Percentiles rank a stretch among this genome's conserved stretches.
phyloP scores from a whole-genome alignment of 2,329 filamentous ascomycete genomes.

The Rhexocercosporidium sp. region DNA sequence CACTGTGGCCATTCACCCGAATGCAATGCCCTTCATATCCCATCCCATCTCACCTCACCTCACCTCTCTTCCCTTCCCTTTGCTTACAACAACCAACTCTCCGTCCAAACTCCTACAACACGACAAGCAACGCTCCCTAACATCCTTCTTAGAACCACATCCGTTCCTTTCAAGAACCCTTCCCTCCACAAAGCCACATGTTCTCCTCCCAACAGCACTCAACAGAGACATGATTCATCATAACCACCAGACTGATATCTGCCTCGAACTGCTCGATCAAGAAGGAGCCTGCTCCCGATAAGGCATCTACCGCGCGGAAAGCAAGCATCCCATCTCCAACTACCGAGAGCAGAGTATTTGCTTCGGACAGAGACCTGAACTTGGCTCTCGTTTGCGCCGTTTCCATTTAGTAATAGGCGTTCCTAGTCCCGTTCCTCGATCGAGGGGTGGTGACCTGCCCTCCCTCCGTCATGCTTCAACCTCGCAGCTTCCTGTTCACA shows the following conservation, averaged over 20 bases:
- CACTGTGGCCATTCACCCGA: background rate
- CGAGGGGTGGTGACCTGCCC: conserved; percentile 3
- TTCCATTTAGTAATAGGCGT: conserved; percentile 18
- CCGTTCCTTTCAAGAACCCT: background rate
- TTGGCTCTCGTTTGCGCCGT: background rate
- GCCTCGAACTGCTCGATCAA: conserved; percentile 17
- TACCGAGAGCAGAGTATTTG: background rate
- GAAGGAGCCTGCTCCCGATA: conserved; percentile 15
- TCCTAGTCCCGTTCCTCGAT: conserved; percentile 1
- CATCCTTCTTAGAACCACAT: background rate
- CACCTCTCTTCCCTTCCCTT: background rate
- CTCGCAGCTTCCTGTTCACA: conserved; percentile 37
- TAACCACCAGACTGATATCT: conserved; percentile 16
- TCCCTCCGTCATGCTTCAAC: conserved; percentile 34
- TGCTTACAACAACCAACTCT: background rate
- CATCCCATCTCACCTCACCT: background rate
- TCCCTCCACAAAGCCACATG: background rate
- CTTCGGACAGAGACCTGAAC: background rate
- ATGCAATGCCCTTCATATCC: background rate
- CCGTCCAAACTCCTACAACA: background rate
- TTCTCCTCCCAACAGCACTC: background rate
- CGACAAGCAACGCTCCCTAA: background rate
- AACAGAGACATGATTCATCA: conserved; percentile 14
- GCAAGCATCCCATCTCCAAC: background rate
- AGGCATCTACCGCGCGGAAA: background rate